Percentiles rank a stretch among this genome's conserved stretches.
These are phyloP conservation scores for Buxus sempervirens DNA, from an alignment of 164 flowering plant genomes.

Conservation along the genomic window DNA sequence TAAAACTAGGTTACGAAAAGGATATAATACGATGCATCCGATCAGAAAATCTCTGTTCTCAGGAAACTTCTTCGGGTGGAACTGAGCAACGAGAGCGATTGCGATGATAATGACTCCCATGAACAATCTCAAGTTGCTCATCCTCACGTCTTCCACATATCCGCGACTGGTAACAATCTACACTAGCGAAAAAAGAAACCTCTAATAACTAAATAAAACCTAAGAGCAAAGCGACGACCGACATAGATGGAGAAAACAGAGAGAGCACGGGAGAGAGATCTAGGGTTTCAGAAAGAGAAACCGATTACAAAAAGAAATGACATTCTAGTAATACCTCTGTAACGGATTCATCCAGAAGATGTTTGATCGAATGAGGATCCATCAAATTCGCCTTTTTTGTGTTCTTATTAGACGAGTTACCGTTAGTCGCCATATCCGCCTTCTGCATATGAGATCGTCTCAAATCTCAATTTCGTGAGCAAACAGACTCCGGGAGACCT, in stretches of 20 bases:
- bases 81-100: constrained; percentile 84
- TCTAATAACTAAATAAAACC: neutral
- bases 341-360: constrained; percentile 82
- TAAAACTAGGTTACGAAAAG: constrained; percentile 31
- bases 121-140: constrained; percentile 71
- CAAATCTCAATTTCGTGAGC: no score
- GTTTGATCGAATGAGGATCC: constrained; percentile 86
- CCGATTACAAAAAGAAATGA: neutral
- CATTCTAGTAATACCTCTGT: constrained; percentile 54
- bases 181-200: neutral
- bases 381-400: constrained; percentile 79
- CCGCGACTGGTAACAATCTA: constrained; percentile 77
- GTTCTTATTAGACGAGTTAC: constrained; percentile 23
- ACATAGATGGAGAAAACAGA: neutral
- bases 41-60: constrained; percentile 72
- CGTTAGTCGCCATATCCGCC: constrained; percentile 18
- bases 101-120: constrained; percentile 62
- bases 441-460: constrained; percentile 5
- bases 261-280: constrained; percentile 3
- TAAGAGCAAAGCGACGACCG: neutral
- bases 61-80: constrained; percentile 91
- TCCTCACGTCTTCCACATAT: constrained; percentile 68
- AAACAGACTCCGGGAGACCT: no score
- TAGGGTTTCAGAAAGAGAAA: constrained; percentile 9
- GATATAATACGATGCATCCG: constrained; percentile 85